Conservation (phyloP, 2,329 filamentous ascomycete species). For the Fusarium falciforme region DNA sequence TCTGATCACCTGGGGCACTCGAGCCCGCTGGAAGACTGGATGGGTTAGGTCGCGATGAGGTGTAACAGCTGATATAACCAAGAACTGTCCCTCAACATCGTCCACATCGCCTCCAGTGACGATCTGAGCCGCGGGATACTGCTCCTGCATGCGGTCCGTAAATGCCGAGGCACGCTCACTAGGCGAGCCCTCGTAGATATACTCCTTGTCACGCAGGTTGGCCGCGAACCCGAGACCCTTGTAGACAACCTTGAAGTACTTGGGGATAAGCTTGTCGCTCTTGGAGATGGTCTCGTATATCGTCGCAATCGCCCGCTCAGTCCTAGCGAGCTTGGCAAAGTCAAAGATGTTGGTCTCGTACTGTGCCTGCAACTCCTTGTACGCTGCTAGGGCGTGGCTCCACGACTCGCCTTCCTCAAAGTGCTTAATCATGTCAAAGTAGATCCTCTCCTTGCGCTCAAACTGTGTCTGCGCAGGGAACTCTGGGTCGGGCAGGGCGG, state of each 20-base stretch:
- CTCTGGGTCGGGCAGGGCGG: conserved; percentile 76
- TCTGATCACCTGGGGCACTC: conserved; percentile 83
- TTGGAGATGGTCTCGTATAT: conserved; percentile 91
- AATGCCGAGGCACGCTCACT: conserved; percentile 84
- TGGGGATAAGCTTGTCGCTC: conserved; percentile 80
- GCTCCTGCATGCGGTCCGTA: conserved; percentile 90
- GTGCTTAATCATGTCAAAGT: conserved; percentile 93
- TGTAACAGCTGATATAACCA: conserved; percentile 84
- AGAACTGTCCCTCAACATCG: conserved; percentile 89
- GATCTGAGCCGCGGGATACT: conserved; percentile 88
- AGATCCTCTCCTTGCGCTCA: conserved; percentile 90
- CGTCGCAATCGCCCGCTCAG: conserved; percentile 89
- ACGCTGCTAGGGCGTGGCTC: conserved; percentile 87
- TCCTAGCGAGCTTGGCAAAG: conserved; percentile 89
- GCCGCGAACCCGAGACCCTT: conserved; percentile 88
- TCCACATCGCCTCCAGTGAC: conserved; percentile 76
- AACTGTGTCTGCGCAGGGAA: conserved; percentile 88
- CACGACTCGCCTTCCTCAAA: conserved; percentile 96
- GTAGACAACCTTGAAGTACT: conserved; percentile 93
- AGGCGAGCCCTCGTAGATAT: conserved; percentile 86
- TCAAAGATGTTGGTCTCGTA: conserved; percentile 93
- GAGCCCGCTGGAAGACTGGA: conserved; percentile 87
- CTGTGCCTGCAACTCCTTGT: conserved; percentile 90
- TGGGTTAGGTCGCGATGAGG: conserved; percentile 85
- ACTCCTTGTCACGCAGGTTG: conserved; percentile 87